Evolutionary conservation across 2,329 filamentous ascomycete species (phyloP).

Genomic region (Colletotrichum shisoi): DNA sequence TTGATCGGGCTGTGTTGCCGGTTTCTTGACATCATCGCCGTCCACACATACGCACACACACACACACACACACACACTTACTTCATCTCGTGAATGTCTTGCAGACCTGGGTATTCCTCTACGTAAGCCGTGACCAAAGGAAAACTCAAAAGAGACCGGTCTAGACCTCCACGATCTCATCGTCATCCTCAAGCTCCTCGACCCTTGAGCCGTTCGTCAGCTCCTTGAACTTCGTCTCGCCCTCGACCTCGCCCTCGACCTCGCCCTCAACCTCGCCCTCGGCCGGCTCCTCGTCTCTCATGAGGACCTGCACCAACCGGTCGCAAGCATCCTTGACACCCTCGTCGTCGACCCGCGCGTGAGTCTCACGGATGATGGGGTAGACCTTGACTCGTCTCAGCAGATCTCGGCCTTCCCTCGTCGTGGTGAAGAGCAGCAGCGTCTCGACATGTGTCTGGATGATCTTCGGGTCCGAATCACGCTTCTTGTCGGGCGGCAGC

Average conservation of each 20-base stretch:
- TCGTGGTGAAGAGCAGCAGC: slow-evolving; percentile 81
- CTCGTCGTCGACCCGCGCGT: slow-evolving; percentile 79
- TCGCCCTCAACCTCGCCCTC: slow-evolving; percentile 47
- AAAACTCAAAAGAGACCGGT: slow-evolving; percentile 11
- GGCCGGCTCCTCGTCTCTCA: slow-evolving; percentile 76
- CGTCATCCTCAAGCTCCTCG: slow-evolving; percentile 57
- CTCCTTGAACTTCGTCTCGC: slow-evolving; percentile 48
- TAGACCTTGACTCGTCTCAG: slow-evolving; percentile 84
- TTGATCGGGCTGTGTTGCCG: background rate
- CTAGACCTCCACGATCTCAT: slow-evolving; percentile 65
- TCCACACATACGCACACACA: background rate
- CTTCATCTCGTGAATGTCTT: slow-evolving; percentile 6
- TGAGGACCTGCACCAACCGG: slow-evolving; percentile 85
- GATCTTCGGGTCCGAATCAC: slow-evolving; percentile 79
- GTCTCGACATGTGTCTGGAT: slow-evolving; percentile 90
- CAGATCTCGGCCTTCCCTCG: slow-evolving; percentile 74
- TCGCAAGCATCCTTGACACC: slow-evolving; percentile 85
- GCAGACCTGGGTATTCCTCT: slow-evolving; percentile 38
- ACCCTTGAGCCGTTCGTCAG: slow-evolving; percentile 54
- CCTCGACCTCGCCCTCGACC: slow-evolving; percentile 52
- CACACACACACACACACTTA: too few species aligned
- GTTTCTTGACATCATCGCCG: background rate
- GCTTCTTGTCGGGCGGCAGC: slow-evolving; percentile 85
- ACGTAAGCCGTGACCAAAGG: slow-evolving; percentile 32
- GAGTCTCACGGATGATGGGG: slow-evolving; percentile 85